Conservation (phyloP, 2,329 filamentous ascomycete genomes). For the Decorospora gaudefroyi region DNA sequence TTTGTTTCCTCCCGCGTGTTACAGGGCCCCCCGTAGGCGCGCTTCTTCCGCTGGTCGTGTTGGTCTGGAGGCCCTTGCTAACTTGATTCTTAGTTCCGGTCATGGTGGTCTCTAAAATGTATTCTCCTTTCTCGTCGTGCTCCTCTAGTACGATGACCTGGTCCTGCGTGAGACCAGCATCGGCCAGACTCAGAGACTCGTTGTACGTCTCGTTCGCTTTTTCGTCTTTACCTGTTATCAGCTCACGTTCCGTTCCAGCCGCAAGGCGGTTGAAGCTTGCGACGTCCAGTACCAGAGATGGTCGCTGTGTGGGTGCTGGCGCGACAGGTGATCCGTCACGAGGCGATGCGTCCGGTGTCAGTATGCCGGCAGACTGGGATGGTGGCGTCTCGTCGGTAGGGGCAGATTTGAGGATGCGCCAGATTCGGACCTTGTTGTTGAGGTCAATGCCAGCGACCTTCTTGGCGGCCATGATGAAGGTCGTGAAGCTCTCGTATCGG, state of each 20-base stretch:
- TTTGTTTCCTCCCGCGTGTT: slow-evolving; percentile 72
- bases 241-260: slow-evolving; percentile 66
- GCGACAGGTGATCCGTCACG: slow-evolving; percentile 50
- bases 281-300: slow-evolving; percentile 63
- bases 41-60: slow-evolving; percentile 63
- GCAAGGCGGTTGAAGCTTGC: slow-evolving; percentile 66
- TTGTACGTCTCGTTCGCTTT: slow-evolving; percentile 78
- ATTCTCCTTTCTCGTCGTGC: slow-evolving; percentile 59
- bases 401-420: slow-evolving; percentile 62
- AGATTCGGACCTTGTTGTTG: slow-evolving; percentile 75
- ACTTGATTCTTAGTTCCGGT: slow-evolving; percentile 49
- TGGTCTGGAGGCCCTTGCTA: slow-evolving; percentile 48
- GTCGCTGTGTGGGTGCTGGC: slow-evolving; percentile 44
- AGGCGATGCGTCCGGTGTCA: slow-evolving; percentile 53
- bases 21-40: slow-evolving; percentile 68
- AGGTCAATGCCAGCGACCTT: slow-evolving; percentile 67
- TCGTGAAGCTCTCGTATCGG: slow-evolving; percentile 68
- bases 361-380: slow-evolving; percentile 46
- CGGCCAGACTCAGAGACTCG: slow-evolving; percentile 67
- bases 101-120: slow-evolving; percentile 56
- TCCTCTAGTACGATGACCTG: slow-evolving; percentile 86
- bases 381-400: slow-evolving; percentile 42
- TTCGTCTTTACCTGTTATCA: slow-evolving; percentile 68
- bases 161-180: slow-evolving; percentile 70
- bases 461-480: slow-evolving; percentile 79